Conservation (phyloP, 176 grass and related monocot genomes). For the Luzula sylvatica region DNA sequence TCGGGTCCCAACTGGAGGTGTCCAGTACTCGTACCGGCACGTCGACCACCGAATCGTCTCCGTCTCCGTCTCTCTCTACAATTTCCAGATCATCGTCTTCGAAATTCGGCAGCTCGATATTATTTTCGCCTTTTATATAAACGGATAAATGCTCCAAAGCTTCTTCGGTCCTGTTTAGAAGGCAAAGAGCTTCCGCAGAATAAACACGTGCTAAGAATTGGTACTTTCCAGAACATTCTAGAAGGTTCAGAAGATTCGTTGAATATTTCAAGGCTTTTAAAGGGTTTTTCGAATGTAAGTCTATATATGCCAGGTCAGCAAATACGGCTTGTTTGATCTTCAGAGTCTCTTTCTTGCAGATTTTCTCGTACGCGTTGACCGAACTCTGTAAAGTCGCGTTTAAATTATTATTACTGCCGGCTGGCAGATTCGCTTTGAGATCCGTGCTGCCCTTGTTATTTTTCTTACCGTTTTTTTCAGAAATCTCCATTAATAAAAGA, state of each 20-base stretch:
- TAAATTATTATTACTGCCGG: conserved; percentile 16
- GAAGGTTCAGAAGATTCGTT: conserved; percentile 40
- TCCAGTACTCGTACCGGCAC: conserved; percentile 22
- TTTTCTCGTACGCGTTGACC: conserved; percentile 41
- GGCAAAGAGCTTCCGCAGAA: conserved; percentile 70
- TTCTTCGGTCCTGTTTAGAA: conserved; percentile 54
- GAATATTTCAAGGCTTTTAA: conserved; percentile 56
- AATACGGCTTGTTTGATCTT: conserved; percentile 61
- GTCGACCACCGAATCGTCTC: conserved; percentile 38
- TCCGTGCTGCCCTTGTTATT: conserved; percentile 26
- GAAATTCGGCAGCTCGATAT: conserved; percentile 46
- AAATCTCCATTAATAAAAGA: conserved; percentile 40
- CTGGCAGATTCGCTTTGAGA: conserved; percentile 31
- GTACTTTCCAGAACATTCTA: conserved; percentile 63
- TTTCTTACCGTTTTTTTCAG: conserved; percentile 41
- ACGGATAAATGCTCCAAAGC: conserved; percentile 56
- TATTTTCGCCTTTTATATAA: conserved; percentile 54
- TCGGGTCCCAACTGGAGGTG: conserved; percentile 31
- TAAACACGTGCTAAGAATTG: conserved; percentile 62
- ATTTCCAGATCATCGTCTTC: conserved; percentile 48
- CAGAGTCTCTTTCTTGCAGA: conserved; percentile 57
- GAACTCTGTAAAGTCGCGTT: conserved; percentile 55
- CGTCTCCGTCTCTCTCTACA: conserved; percentile 41
- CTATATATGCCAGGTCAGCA: conserved; percentile 63
- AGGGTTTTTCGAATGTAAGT: conserved; percentile 69